Conservation (phyloP, 2,329 filamentous ascomycete species). For the Fusarium sp. region DNA sequence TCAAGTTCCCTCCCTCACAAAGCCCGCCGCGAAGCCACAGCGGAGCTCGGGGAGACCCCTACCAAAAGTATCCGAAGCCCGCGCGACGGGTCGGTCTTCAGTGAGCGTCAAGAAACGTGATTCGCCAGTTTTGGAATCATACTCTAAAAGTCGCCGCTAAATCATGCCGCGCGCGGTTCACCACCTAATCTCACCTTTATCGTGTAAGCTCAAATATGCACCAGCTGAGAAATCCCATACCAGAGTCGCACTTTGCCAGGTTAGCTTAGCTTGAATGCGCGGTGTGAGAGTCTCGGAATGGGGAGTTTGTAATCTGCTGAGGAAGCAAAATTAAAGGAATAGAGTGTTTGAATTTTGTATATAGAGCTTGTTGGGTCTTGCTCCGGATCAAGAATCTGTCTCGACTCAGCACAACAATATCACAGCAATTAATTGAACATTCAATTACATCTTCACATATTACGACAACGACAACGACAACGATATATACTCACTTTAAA, state of each 20-base stretch:
- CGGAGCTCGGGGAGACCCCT: neutral
- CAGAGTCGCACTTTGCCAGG: neutral
- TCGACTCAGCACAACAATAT: constrained; percentile 3
- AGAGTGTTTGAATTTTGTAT: constrained; percentile 5
- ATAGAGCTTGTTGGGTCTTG: constrained; percentile 4
- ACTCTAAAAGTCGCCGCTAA: rapidly evolving
- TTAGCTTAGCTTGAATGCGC: neutral
- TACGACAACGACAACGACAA: neutral
- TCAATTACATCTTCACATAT: neutral
- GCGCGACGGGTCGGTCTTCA: constrained; percentile 1
- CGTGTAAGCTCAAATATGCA: neutral
- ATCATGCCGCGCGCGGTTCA: constrained; percentile 9
- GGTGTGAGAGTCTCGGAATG: neutral
- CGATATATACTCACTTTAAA: neutral
- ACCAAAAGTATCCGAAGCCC: neutral
- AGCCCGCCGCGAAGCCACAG: neutral
- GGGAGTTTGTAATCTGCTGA: constrained; percentile 18
- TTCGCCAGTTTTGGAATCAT: neutral
- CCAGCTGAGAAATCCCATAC: neutral
- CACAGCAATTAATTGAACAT: neutral
- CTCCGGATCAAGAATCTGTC: neutral
- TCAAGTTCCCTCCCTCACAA: neutral
- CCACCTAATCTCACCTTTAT: neutral
- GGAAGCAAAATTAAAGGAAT: constrained; percentile 5
- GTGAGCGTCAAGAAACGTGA: constrained; percentile 5